Evolutionary conservation across 148 eudicot genomes (phyloP).

Genomic region (Chenopodium album): DNA sequence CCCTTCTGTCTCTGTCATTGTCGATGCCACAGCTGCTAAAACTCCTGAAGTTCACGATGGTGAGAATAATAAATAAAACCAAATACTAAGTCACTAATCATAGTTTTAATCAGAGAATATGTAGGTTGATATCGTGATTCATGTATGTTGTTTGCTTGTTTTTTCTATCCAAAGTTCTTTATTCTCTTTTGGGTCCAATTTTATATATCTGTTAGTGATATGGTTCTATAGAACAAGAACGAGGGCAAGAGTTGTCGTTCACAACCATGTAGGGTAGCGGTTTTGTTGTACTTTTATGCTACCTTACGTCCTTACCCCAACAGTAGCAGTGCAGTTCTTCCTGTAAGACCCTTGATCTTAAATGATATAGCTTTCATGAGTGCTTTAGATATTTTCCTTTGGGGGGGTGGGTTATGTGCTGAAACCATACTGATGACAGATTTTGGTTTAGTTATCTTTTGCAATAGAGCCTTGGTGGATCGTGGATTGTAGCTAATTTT

Average conservation of each 20-base stretch:
- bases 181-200: not conserved
- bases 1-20: slow-evolving; percentile 68
- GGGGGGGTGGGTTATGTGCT: not conserved
- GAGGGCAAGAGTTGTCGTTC: not conserved
- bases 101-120: not conserved
- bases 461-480: not conserved
- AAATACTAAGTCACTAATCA: too few species aligned
- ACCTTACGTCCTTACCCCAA: not conserved
- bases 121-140: not conserved
- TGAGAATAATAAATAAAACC: slow-evolving; percentile 20
- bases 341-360: not conserved
- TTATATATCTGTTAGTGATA: not conserved
- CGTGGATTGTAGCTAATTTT: not conserved
- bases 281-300: not conserved
- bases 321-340: not conserved
- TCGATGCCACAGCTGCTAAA: slow-evolving; percentile 97
- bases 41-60: slow-evolving; percentile 81
- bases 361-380: not conserved
- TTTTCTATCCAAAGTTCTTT: not conserved
- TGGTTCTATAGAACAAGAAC: not conserved
- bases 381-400: not conserved
- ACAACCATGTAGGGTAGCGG: not conserved
- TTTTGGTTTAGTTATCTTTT: not conserved
- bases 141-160: not conserved
- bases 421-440: not conserved